Conservation (phyloP, 129 eudicot species). For the Pittosporum tobira region DNA sequence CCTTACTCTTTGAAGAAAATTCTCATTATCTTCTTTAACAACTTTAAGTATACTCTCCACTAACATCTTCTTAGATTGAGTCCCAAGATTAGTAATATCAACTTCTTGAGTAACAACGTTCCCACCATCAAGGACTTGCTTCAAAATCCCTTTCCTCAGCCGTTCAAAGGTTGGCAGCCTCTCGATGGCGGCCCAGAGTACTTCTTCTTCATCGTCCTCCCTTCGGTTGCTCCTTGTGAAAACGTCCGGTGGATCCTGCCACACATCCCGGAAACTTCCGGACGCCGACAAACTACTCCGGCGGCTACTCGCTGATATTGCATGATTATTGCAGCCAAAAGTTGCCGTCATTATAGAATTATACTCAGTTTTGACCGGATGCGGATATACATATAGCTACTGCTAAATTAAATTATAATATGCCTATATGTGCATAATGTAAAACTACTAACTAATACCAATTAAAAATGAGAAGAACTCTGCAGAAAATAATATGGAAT, state of each 20-base stretch:
- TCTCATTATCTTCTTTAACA: conserved; percentile 64
- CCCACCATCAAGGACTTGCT: conserved; percentile 51
- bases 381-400: too few species aligned
- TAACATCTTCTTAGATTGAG: conserved; percentile 39
- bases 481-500: too few species aligned
- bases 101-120: conserved; percentile 27
- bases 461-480: too few species aligned
- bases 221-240: not conserved
- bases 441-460: too few species aligned
- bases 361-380: too few species aligned
- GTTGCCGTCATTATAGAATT: not conserved
- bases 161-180: conserved; percentile 64
- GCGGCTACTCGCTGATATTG: not conserved
- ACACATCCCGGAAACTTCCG: conserved; percentile 5
- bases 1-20: conserved; percentile 47
- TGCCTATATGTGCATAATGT: too few species aligned
- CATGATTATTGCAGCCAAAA: not conserved
- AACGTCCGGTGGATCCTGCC: conserved; percentile 7
- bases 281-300: not conserved
- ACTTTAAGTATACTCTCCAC: conserved; percentile 43
- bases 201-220: conserved; percentile 47
- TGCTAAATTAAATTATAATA: too few species aligned
- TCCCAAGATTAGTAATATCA: conserved; percentile 33
- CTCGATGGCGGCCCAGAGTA: conserved; percentile 74
- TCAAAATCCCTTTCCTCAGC: conserved; percentile 47